Evolutionary conservation across 495 filamentous ascomycete genomes (phyloP).

Genomic region (Friedmanniomyces simplex): DNA sequence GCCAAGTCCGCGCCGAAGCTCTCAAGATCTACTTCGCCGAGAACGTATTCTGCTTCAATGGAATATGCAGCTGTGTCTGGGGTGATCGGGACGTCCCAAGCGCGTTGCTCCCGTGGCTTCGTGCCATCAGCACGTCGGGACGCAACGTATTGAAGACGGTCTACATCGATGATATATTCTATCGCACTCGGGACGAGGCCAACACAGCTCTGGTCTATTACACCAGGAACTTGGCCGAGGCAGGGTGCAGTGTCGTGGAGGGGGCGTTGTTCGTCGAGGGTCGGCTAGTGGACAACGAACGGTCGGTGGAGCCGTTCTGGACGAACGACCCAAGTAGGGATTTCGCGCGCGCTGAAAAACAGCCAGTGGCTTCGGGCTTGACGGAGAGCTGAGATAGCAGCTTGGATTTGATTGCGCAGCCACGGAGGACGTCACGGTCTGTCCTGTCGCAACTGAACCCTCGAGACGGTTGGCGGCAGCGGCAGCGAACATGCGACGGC

Average conservation of each 20-base stretch:
- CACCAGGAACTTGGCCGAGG: not conserved
- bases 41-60: not conserved
- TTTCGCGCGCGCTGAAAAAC: not conserved
- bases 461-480: too few relatives aligned
- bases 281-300: not conserved
- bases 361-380: not conserved
- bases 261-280: not conserved
- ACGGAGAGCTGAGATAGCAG: not conserved
- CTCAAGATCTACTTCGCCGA: not conserved
- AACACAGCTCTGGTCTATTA: not conserved
- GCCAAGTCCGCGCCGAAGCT: not conserved
- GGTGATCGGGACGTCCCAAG: too few relatives aligned
- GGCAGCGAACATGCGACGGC: too few relatives aligned
- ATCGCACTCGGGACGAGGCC: not conserved
- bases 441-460: too few relatives aligned
- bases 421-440: too few relatives aligned
- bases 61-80: too few relatives aligned
- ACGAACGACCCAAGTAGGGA: not conserved
- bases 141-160: not conserved
- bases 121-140: not conserved
- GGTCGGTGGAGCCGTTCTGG: not conserved
- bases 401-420: too few relatives aligned
- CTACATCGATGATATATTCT: not conserved
- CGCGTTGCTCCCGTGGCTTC: not conserved
- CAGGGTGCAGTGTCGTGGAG: not conserved